A percentile compares a stretch with the other conserved stretches of the same genome.
Evolutionary conservation across 768 basidiomycete species (phyloP).

Genomic region (Termitomyces heimii): DNA sequence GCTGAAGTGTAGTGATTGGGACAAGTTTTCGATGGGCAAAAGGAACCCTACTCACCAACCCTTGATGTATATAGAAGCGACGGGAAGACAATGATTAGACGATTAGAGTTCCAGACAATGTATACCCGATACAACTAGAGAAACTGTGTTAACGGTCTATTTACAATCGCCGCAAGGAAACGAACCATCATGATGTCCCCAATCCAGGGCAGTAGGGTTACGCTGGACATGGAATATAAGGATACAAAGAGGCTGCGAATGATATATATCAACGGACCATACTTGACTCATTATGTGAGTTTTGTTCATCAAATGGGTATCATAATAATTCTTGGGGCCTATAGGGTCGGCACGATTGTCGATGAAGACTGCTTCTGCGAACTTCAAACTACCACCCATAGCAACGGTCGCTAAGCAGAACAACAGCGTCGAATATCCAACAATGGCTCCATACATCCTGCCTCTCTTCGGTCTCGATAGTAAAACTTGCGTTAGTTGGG

Average conservation of each 20-base stretch:
- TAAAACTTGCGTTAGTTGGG: conserved; percentile 16
- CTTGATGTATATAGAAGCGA: conserved; percentile 10
- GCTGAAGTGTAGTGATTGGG: background rate
- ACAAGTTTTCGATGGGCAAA: background rate
- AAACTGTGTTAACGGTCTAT: background rate
- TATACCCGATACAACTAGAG: conserved; percentile 14
- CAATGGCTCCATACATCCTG: conserved; percentile 15
- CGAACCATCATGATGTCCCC: conserved; percentile 17
- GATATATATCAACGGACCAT: conserved; percentile 1
- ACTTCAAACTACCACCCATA: conserved; percentile 14
- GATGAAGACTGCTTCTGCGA: conserved; percentile 13
- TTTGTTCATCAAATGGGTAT: conserved; percentile 4
- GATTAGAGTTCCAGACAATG: conserved; percentile 12
- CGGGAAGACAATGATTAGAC: conserved; percentile 12
- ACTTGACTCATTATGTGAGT: conserved; percentile 15
- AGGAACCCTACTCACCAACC: conserved; percentile 8
- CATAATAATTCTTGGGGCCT: conserved; percentile 6
- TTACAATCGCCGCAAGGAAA: background rate
- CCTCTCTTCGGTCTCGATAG: conserved; percentile 17
- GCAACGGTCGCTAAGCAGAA: conserved; percentile 14
- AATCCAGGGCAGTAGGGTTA: conserved; percentile 15
- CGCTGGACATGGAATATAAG: background rate
- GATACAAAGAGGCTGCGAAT: background rate
- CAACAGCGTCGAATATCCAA: conserved; percentile 13
- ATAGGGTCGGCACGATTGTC: conserved; percentile 3